phyloP scores from a whole-genome alignment of 441 rosid genomes.

The Euphorbia schlechtendalii region DNA sequence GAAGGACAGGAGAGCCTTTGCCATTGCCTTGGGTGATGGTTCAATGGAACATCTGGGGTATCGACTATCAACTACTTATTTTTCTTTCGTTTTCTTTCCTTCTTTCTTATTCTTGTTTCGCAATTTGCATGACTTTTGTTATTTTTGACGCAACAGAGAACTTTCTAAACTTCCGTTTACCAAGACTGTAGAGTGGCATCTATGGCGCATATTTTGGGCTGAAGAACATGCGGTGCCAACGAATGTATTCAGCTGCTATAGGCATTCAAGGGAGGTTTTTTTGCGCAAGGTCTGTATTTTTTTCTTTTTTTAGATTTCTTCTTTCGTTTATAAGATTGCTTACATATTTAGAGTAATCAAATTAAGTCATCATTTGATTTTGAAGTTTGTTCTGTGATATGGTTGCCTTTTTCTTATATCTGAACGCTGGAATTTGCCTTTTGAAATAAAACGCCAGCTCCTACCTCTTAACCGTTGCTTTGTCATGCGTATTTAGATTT shows the following conservation, averaged over 20 bases:
- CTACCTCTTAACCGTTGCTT: not conserved
- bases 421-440: too few relatives aligned
- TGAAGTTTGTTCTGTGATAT: too few relatives aligned
- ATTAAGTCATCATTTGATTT: too few relatives aligned
- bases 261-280: not conserved
- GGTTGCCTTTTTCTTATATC: too few relatives aligned
- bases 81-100: not conserved
- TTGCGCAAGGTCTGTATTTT: not conserved
- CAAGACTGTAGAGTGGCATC: not conserved
- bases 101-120: not conserved
- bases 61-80: slow-evolving; percentile 17
- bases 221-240: not conserved
- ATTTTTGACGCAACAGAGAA: not conserved
- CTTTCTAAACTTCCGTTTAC: not conserved
- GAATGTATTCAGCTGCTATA: not conserved
- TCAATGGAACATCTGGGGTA: slow-evolving; percentile 75
- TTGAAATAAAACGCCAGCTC: too few relatives aligned
- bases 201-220: not conserved
- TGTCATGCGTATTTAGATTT: not conserved
- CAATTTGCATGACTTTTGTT: not conserved
- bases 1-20: slow-evolving; percentile 74
- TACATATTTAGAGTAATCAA: too few relatives aligned
- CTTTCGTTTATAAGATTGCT: not conserved
- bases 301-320: not conserved
- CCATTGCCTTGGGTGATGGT: slow-evolving; percentile 84